Percentiles rank a stretch among this genome's conserved stretches.
Conservation (phyloP, 164 flowering plant species). For the Vitis rupestris region DNA sequence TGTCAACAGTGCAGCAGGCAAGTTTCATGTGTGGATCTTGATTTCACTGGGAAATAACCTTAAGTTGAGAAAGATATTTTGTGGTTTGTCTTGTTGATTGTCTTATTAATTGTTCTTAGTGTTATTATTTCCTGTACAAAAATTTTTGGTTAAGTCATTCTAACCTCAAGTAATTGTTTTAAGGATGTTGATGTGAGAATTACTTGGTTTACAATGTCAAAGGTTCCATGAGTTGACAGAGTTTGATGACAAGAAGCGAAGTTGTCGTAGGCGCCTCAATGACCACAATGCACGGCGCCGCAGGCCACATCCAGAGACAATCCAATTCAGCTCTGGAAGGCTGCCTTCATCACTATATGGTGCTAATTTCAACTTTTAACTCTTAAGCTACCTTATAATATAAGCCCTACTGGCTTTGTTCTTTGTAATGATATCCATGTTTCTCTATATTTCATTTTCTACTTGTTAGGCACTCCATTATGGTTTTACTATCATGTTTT, state of each 20-base stretch:
- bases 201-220: constrained; percentile 16
- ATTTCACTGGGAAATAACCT: too few relatives aligned
- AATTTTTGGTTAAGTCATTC: too few relatives aligned
- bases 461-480: too few relatives aligned
- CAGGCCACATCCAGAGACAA: constrained; percentile 61
- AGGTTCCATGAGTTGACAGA: constrained; percentile 79
- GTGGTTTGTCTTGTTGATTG: too few relatives aligned
- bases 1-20: constrained; percentile 98
- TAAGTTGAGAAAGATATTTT: too few relatives aligned
- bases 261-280: constrained; percentile 81
- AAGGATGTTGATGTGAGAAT: not conserved
- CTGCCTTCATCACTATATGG: constrained; percentile 51
- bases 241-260: constrained; percentile 83
- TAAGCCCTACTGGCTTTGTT: too few relatives aligned
- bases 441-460: too few relatives aligned
- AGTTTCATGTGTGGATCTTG: not conserved
- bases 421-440: too few relatives aligned
- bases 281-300: constrained; percentile 94
- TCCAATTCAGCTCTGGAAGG: constrained; percentile 48
- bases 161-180: too few relatives aligned
- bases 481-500: too few relatives aligned
- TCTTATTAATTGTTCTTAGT: too few relatives aligned
- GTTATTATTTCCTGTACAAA: too few relatives aligned
- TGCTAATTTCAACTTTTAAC: constrained; percentile 17
- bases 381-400: not conserved